A percentile compares a stretch with the other conserved stretches of the same genome.
phyloP scores from a whole-genome alignment of 108 stramenopile species.

The Cyclotella cryptica region DNA sequence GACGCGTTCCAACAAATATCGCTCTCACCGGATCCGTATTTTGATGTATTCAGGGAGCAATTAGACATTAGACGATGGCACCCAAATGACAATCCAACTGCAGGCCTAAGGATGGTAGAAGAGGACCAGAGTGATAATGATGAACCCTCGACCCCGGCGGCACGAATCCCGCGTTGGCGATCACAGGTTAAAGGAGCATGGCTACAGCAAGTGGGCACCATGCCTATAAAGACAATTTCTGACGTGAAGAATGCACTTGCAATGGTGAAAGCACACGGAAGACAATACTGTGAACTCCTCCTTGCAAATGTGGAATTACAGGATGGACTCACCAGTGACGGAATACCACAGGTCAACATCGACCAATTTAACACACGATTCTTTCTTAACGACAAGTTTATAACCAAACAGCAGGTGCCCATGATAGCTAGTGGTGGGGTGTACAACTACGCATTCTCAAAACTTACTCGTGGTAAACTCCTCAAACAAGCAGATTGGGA shows the following conservation, averaged over 20 bases:
- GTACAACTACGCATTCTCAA: no score
- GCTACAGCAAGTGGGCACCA: background rate
- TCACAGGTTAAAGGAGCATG: background rate
- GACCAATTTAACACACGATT: no score
- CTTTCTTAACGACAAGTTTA: background rate
- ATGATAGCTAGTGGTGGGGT: no score
- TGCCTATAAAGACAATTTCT: background rate
- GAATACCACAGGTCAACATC: no score
- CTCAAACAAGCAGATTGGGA: background rate
- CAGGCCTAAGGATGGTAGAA: background rate
- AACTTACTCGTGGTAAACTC: no score
- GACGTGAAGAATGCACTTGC: background rate
- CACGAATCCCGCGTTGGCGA: background rate
- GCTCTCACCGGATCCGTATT: no score
- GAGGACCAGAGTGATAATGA: background rate
- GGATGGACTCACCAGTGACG: no score
- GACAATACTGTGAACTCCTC: background rate
- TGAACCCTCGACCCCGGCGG: background rate
- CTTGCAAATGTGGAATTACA: background rate
- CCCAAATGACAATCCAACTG: background rate
- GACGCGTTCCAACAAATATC: no score
- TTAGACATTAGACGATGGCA: no score
- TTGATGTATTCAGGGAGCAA: no score
- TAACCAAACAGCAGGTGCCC: background rate
- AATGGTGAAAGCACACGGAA: background rate